phyloP scores from a whole-genome alignment of 2,329 filamentous ascomycete species.

The Aspergillus pseudoterreus region DNA sequence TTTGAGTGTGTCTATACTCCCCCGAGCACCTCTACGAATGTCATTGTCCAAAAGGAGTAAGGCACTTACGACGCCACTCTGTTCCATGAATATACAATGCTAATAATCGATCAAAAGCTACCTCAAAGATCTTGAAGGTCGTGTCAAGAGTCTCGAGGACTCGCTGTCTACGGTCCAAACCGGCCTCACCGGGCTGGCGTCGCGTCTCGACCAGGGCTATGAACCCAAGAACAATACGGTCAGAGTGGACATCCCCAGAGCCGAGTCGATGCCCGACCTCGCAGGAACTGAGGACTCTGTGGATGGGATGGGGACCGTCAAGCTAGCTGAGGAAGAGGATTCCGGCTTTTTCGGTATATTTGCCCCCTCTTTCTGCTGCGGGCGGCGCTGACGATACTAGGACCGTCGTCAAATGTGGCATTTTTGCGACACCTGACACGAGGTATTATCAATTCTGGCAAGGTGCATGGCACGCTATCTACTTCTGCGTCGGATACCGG shows the following conservation, averaged over 20 bases:
- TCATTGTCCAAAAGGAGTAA: slow-evolving; percentile 40
- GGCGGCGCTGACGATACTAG: slow-evolving; percentile 1
- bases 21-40: slow-evolving; percentile 32
- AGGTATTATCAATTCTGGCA: slow-evolving; percentile 11
- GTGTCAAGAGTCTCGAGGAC: slow-evolving; percentile 27
- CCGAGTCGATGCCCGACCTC: neutral
- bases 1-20: slow-evolving; percentile 45
- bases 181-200: slow-evolving; percentile 7
- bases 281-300: slow-evolving; percentile 19
- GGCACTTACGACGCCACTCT: neutral
- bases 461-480: slow-evolving; percentile 7
- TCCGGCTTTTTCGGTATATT: slow-evolving; percentile 34
- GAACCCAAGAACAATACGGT: neutral
- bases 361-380: neutral
- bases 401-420: slow-evolving; percentile 22
- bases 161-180: slow-evolving; percentile 11
- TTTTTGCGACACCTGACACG: slow-evolving; percentile 21
- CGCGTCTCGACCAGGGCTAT: slow-evolving; percentile 2
- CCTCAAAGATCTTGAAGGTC: slow-evolving; percentile 22
- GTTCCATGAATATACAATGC: too few relatives aligned
- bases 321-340: slow-evolving; percentile 36
- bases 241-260: neutral
- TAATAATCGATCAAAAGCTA: slow-evolving; percentile 6
- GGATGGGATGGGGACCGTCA: slow-evolving; percentile 35
- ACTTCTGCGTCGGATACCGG: neutral